These are phyloP conservation scores for Dryadomyces quercus-mongolicae DNA, from an alignment of 2,329 filamentous ascomycete species.

Conservation along the genomic window DNA sequence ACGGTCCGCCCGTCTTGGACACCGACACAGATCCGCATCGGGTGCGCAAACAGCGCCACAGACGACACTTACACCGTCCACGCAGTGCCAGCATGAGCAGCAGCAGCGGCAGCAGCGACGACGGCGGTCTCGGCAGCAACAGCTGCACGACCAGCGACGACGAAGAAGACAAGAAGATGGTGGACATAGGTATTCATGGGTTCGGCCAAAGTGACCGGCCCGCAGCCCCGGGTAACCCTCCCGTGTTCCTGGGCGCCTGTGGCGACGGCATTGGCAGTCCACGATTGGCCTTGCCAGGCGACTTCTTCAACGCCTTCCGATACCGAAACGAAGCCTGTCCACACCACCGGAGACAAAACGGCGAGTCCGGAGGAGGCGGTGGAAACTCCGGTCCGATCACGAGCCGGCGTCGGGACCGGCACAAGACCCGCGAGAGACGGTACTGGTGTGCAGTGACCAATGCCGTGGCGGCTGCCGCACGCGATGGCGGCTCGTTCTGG, in stretches of 20 bases:
- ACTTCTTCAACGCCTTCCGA: conserved; percentile 28
- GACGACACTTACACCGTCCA: background rate
- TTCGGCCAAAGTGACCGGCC: background rate
- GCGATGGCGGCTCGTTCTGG: conserved; percentile 15
- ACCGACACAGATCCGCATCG: conserved; percentile 6
- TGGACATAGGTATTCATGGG: no score
- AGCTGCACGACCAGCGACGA: conserved; percentile 3
- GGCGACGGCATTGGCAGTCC: conserved; percentile 11
- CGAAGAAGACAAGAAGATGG: background rate
- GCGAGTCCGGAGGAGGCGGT: background rate
- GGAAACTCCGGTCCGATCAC: background rate
- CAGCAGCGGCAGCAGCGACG: background rate
- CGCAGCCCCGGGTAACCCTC: background rate
- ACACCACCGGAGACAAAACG: conserved; percentile 1
- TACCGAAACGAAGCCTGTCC: conserved; percentile 16
- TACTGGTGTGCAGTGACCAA: conserved; percentile 22
- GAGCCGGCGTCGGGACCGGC: background rate
- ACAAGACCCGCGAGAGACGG: conserved; percentile 9
- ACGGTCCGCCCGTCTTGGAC: background rate
- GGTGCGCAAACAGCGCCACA: conserved; percentile 8
- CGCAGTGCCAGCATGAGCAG: conserved; percentile 3
- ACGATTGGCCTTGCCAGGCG: conserved; percentile 31
- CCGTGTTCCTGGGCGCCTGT: conserved; percentile 7
- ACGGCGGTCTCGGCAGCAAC: background rate
- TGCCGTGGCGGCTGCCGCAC: conserved; percentile 10